Evolutionary conservation across 352 stramenopile genomes (phyloP), one percentile per base, ranked within the genome.

Genomic region (Pythium guiyangense): DNA sequence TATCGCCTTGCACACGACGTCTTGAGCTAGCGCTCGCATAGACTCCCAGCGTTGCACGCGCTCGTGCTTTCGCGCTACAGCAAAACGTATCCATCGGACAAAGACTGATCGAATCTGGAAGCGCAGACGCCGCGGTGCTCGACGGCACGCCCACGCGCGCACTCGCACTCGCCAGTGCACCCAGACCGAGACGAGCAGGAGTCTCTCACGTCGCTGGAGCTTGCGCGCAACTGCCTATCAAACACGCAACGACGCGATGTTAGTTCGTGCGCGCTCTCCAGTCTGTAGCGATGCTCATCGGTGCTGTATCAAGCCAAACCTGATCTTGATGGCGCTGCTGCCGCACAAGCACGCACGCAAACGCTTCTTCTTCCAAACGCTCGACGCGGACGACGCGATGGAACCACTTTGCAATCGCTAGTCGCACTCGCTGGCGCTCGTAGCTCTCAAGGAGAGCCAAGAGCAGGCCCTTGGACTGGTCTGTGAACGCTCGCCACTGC

Each of bases 331-430:
- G 37, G 8, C 39, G 26, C 4, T 51, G 11, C 5, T 29, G 26
- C 6, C 39, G 47, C 22, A 62, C 26, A 37, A 44, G 37, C 10
- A 46, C 49, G 9, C 20, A 27, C 26, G 47, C 55, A 18, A 14
- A 9, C 4, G 31, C 26, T 42, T 46, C 37, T 29, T 62, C 47
- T 12, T 46, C 47, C n/a, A 56, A 22, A 25, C 55, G 37, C 18
- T 55, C 55, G 20, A 25, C n/a, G 18, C 54, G 25, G 4, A 62
- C n/a, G 10, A 43, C 15, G 18, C 55, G 55, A 15, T 56, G 55
- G 20, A 47, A 62, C 55, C 55, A 62, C 17, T 51, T 62, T 17
- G 47, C 37, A 12, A 62, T 27, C 4, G 48, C 39, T 6, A 56
- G 26, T 39, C 39, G 14, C 49, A 15, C 6, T 20, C 26, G 26